Evolutionary conservation across 768 basidiomycete species (phyloP).

Genomic region (Boletus huronensis): DNA sequence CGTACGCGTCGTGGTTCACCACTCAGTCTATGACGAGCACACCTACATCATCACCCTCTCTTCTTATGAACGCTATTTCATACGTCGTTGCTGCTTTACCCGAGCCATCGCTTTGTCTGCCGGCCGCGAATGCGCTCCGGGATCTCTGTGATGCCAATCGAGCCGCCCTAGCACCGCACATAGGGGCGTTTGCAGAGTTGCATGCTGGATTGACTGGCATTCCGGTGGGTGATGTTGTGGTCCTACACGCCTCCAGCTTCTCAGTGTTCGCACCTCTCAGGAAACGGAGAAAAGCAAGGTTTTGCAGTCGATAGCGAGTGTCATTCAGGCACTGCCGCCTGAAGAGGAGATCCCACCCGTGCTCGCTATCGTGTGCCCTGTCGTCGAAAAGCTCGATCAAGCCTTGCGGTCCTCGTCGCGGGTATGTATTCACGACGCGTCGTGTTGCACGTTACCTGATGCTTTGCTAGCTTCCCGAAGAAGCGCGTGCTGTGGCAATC

Average conservation of each 20-base stretch:
- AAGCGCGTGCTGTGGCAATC: slow-evolving; percentile 61
- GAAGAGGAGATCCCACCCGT: slow-evolving; percentile 75
- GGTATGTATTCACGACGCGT: slow-evolving; percentile 37
- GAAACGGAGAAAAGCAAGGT: slow-evolving; percentile 89
- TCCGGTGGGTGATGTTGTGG: slow-evolving; percentile 48
- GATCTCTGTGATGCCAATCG: slow-evolving; percentile 90
- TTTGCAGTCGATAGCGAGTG: slow-evolving; percentile 87
- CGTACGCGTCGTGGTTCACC: slow-evolving; percentile 80
- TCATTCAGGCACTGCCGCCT: slow-evolving; percentile 86
- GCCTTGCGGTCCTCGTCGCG: slow-evolving; percentile 52
- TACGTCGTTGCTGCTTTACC: slow-evolving; percentile 71
- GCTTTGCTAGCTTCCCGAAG: slow-evolving; percentile 58
- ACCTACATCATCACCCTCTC: slow-evolving; percentile 33
- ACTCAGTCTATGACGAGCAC: slow-evolving; percentile 38
- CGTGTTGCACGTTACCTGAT: background rate
- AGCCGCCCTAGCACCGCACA: slow-evolving; percentile 76
- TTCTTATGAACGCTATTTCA: slow-evolving; percentile 61
- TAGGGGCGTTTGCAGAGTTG: slow-evolving; percentile 78
- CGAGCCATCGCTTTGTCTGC: slow-evolving; percentile 59
- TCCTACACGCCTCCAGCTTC: background rate
- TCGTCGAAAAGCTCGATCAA: slow-evolving; percentile 65
- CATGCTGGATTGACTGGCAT: slow-evolving; percentile 73
- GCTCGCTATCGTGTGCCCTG: slow-evolving; percentile 72
- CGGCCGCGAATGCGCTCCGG: slow-evolving; percentile 78
- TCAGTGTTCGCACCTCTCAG: slow-evolving; percentile 32